Evolutionary conservation across 768 basidiomycete species (phyloP), one percentile per base, ranked within the genome.

Genomic region (Pleurotus cornucopiae): DNA sequence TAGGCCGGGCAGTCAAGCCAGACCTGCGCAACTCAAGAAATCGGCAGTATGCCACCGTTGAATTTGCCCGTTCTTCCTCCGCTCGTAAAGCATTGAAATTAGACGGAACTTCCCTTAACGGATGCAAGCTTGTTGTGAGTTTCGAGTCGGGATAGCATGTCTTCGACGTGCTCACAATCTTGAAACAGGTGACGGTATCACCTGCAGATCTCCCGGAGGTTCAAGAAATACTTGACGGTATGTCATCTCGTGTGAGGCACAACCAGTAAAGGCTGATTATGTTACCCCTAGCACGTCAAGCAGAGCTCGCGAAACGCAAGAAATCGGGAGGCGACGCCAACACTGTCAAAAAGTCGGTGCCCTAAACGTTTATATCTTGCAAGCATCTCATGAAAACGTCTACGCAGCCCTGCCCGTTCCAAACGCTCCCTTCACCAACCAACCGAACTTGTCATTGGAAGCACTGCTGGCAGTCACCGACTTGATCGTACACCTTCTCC

Each of bases 11-110:
- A 20, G 56, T 68, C 41, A 66, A 69, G 18, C 49, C 43, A 11
- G 54, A 49, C 2, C 55, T 59, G 12, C 60, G 61, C 16, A 65
- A 67, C 18, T 21, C 60, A 18, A 65, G 69, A 6, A 75, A 78
- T 58, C 70, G 72, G 14, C 76, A 75, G 59, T 86, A 86, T 59
- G 86, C 81, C 18, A 73, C 75, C 4, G 60, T 86, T 4, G 66
- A 74, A 16, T 86, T 84, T 59, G 62, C 48, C 0, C 66, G 73
- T 14, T 59, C 68, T 26, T 46, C 53, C 4, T 73, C 74, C 37
- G 76, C 75, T 2, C 60, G 57, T 20, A 69, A 62, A 45, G 85
- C 85, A 11, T 63, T 84, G 49, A 56, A 59, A 9, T 61, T 78
- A 21, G 69, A 75, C 52, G 76, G 74, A 0, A 63, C 57, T 5